phyloP scores from a whole-genome alignment of 176 grass and related monocot genomes.

The Bonia amplexicaulis region DNA sequence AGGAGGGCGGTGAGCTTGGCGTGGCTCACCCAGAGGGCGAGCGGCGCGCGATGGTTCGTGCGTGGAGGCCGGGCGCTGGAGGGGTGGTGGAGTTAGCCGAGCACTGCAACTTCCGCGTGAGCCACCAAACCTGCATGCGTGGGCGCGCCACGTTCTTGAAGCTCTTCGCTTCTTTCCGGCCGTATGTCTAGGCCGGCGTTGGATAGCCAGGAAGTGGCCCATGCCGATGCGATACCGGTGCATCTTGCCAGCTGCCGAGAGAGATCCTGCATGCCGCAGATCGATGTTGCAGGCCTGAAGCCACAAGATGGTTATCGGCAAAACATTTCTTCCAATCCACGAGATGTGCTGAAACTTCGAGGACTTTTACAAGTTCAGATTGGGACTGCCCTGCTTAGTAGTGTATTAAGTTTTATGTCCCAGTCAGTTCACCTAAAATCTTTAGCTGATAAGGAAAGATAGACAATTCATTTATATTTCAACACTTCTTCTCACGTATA shows the following conservation, averaged over 20 bases:
- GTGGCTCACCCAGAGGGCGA: constrained; percentile 22
- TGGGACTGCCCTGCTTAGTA: too few species aligned
- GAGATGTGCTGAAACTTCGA: too few species aligned
- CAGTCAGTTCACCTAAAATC: too few species aligned
- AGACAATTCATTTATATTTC: too few species aligned
- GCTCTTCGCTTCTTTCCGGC: not conserved
- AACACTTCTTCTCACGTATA: too few species aligned
- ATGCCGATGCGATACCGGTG: not conserved
- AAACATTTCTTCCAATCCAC: too few species aligned
- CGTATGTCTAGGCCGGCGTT: not conserved
- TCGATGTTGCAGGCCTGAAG: too few species aligned
- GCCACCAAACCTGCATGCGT: not conserved
- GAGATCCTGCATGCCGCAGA: not conserved
- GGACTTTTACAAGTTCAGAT: too few species aligned
- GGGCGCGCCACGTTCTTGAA: not conserved
- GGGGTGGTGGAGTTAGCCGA: not conserved
- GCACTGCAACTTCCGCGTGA: not conserved
- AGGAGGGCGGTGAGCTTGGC: constrained; percentile 24
- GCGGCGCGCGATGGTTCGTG: not conserved
- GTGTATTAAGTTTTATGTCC: too few species aligned
- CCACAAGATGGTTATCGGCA: too few species aligned
- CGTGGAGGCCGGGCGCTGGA: not conserved
- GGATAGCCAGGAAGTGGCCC: not conserved
- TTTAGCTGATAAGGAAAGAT: too few species aligned
- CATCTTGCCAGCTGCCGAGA: not conserved